phyloP scores from a whole-genome alignment of 2,329 filamentous ascomycete genomes.

The Pseudonectria buxi region DNA sequence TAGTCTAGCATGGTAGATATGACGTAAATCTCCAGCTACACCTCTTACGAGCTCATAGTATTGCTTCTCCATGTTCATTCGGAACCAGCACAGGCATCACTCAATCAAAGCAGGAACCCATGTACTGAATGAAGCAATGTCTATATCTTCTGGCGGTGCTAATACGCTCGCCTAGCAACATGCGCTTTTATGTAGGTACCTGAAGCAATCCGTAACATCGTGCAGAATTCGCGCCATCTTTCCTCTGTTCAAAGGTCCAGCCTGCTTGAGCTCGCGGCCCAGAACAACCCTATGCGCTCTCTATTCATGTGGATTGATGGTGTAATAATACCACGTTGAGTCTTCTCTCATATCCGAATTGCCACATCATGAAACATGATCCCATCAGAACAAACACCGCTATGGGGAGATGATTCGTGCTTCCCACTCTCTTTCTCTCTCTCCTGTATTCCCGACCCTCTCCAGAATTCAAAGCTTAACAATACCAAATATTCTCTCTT shows the following conservation, averaged over 20 bases:
- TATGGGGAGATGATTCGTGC: slow-evolving; percentile 3
- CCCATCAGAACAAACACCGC: slow-evolving; percentile 20
- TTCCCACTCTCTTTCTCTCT: neutral
- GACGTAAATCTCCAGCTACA: too few relatives aligned
- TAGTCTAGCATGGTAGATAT: too few relatives aligned
- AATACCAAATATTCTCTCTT: slow-evolving; percentile 26
- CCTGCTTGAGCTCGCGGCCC: slow-evolving; percentile 26
- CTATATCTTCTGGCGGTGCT: slow-evolving; percentile 16
- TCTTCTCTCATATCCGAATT: slow-evolving; percentile 22
- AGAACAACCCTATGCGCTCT: slow-evolving; percentile 19
- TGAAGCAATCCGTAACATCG: slow-evolving; percentile 13
- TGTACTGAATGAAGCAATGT: slow-evolving; percentile 5
- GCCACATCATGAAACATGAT: slow-evolving; percentile 26
- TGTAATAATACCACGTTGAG: slow-evolving; percentile 19
- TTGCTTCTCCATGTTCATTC: too few relatives aligned
- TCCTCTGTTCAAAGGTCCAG: slow-evolving; percentile 17
- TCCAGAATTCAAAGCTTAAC: slow-evolving; percentile 11
- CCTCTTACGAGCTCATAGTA: too few relatives aligned
- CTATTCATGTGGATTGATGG: slow-evolving; percentile 16
- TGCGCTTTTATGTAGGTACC: slow-evolving; percentile 2
- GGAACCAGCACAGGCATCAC: slow-evolving; percentile 2
- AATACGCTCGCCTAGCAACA: slow-evolving; percentile 18
- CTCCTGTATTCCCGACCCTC: neutral
- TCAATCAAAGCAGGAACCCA: neutral
- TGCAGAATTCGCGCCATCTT: slow-evolving; percentile 19